Evolutionary conservation across 2,329 filamentous ascomycete species (phyloP), one percentile per base, ranked within the genome.

Genomic region (Acrocalymma vagum): DNA sequence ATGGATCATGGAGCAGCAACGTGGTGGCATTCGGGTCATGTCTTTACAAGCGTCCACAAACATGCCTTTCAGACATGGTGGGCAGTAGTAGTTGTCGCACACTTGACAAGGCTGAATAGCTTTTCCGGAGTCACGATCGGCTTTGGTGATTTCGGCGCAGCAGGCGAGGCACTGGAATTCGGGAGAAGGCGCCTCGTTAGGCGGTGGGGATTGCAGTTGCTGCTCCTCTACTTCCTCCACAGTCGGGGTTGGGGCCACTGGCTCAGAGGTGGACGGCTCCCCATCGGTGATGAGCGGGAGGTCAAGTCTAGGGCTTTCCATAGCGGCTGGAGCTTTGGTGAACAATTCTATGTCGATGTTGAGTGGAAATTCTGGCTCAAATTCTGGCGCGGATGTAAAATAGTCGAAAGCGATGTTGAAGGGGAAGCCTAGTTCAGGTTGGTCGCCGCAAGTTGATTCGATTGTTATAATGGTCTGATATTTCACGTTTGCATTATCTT

Each of bases 1-100:
- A 29, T 74, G 73, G 8, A 80, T 64, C 6, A 71, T 57, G 4
- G 31, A 51, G 45, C 75, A 77, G 55, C 78, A 80, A 17, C 65
- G 62, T 3, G 75, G 72, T 3, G 74, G 75, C 75, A 78, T 78
- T 17, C 61, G 56, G 1, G 62, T 52, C 25, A 62, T 55, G 38
- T 76, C 65, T 22, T 58, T 64, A 40, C 63, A 71, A 10, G 73
- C 72, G 5, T 60, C 49, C 1, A 70, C 45, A 52, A 78, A 78
- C 66, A 74, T 71, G 4, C 49, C 39, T 31, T 59, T 68, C 10
- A 77, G 45, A 38, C 75, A 78, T 4, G 45, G 23, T 9, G 28
- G 35, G 46, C 72, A 75, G 46, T 63, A 73, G 13, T 51, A 21
- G 39, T 35, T 55, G 2, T 42, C 11, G 42, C 70, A 73, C 3